phyloP scores from a whole-genome alignment of 176 grass and related monocot species.

The Calamus simplicifolius region DNA sequence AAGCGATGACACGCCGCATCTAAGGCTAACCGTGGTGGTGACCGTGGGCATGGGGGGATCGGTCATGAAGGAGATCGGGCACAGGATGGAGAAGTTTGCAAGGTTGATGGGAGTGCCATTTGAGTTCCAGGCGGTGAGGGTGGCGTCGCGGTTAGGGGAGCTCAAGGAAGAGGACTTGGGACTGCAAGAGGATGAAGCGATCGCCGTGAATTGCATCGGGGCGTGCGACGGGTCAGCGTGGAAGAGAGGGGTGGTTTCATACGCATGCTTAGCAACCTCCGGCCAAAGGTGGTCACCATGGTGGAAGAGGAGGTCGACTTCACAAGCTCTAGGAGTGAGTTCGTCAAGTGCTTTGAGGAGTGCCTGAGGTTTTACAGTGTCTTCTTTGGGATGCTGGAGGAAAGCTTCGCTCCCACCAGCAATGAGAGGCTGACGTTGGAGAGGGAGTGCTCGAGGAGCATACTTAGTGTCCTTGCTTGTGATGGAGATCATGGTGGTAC shows the following conservation, averaged over 20 bases:
- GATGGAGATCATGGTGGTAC: background rate
- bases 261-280: background rate
- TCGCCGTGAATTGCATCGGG: slow-evolving; percentile 20
- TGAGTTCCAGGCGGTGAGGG: slow-evolving; percentile 6
- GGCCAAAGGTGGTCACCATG: slow-evolving; percentile 9
- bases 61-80: slow-evolving; percentile 7
- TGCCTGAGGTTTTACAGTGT: slow-evolving; percentile 11
- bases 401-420: slow-evolving; percentile 12
- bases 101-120: slow-evolving; percentile 18
- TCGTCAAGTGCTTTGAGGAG: slow-evolving; percentile 10
- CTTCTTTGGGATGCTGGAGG: slow-evolving; percentile 21
- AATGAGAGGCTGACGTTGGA: slow-evolving; percentile 17
- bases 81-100: slow-evolving; percentile 17
- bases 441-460: slow-evolving; percentile 9
- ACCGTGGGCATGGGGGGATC: background rate
- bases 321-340: background rate
- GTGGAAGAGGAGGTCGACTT: slow-evolving; percentile 20
- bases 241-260: slow-evolving; percentile 11
- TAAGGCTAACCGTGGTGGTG: slow-evolving; percentile 10
- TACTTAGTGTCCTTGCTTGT: slow-evolving; percentile 2
- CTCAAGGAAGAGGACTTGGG: slow-evolving; percentile 3
- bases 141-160: background rate
- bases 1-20: background rate
- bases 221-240: background rate
- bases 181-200: slow-evolving; percentile 2